phyloP scores from a whole-genome alignment of 805 yeast species.

The Myxozyma mucilagina region DNA sequence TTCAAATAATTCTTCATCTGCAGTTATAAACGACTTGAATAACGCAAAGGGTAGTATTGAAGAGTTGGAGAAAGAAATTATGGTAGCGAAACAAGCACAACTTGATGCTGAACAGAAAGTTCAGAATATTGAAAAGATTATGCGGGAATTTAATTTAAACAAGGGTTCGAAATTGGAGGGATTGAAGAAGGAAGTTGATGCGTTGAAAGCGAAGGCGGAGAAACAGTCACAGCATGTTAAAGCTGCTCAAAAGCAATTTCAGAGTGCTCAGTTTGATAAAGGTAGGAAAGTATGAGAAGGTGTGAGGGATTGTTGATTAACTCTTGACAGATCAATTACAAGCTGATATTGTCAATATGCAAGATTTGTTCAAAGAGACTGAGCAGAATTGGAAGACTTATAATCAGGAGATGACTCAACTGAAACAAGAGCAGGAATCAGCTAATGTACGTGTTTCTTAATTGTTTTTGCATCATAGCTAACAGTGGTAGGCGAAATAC shows the following conservation, averaged over 20 bases:
- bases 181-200: conserved; percentile 50
- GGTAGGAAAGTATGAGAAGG: background rate
- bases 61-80: conserved; percentile 45
- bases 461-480: background rate
- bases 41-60: conserved; percentile 51
- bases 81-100: conserved; percentile 41
- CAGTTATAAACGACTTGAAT: conserved; percentile 33
- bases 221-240: conserved; percentile 47
- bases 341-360: conserved; percentile 49
- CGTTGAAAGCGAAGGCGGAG: conserved; percentile 44
- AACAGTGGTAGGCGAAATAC: conserved; percentile 2
- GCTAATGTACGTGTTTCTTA: conserved; percentile 4
- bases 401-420: conserved; percentile 34
- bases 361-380: conserved; percentile 23
- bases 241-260: conserved; percentile 54
- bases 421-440: conserved; percentile 15
- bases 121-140: conserved; percentile 63
- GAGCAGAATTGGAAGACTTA: conserved; percentile 20
- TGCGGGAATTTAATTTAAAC: conserved; percentile 74
- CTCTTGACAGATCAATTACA: conserved; percentile 57
- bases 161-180: conserved; percentile 78
- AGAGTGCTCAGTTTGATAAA: conserved; percentile 62
- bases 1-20: conserved; percentile 24
- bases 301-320: no score
- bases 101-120: conserved; percentile 48